Evolutionary conservation across 371 early-diverging fungal species (phyloP).

Genomic region (Blakeslea trispora): DNA sequence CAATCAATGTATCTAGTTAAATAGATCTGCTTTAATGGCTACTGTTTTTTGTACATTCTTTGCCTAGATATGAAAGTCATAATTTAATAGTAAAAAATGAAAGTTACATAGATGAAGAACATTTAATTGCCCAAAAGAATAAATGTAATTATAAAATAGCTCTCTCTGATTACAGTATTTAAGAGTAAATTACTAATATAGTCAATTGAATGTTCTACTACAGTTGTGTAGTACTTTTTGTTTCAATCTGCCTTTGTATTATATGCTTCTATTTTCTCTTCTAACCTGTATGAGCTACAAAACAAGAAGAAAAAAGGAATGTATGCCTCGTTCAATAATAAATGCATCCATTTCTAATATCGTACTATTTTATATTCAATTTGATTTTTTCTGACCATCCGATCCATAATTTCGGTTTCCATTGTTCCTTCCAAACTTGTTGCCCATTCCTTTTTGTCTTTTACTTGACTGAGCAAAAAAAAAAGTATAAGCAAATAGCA

Average conservation of each 20-base stretch:
- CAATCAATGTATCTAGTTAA: not conserved
- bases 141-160: too few relatives aligned
- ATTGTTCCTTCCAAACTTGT: not conserved
- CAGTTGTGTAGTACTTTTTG: not conserved
- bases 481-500: not conserved
- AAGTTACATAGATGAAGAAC: too few relatives aligned
- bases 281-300: not conserved
- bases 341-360: slow-evolving; percentile 37
- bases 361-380: not conserved
- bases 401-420: not conserved
- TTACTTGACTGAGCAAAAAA: too few relatives aligned
- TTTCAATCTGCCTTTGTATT: not conserved
- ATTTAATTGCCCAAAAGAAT: too few relatives aligned
- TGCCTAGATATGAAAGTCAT: too few relatives aligned
- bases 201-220: too few relatives aligned
- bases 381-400: not conserved
- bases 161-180: too few relatives aligned
- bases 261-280: slow-evolving; percentile 8
- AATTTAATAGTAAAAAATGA: too few relatives aligned
- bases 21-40: too few relatives aligned
- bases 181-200: too few relatives aligned
- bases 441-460: not conserved
- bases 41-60: too few relatives aligned
- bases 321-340: slow-evolving; percentile 50
- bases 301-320: slow-evolving; percentile 23